Base-by-base conservation (phyloP, 2,329 filamentous ascomycete genomes). In the Colletotrichum acutatum region DNA sequence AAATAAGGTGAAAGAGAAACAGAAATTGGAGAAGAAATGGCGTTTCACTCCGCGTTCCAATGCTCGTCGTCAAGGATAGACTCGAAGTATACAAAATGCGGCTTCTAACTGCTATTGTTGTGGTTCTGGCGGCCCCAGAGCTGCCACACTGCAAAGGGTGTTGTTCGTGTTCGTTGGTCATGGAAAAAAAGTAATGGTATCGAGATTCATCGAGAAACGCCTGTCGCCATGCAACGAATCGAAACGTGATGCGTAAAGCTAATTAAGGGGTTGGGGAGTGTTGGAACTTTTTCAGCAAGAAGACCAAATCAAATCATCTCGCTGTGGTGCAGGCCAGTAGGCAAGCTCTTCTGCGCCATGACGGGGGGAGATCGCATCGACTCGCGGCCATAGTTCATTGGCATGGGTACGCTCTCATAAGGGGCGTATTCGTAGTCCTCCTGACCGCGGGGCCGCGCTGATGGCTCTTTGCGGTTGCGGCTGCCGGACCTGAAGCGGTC, bases 401-500 rank as follows among this genome's bases (percentile, higher is more conserved):
- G 82, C 53, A 82, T 83, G 22, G 80, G 81, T 3, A 84, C 78
- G 75, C 82, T 86, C 77, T 87, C 86, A 72, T 86, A 84, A 24
- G 83, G 84, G 24, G 81, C 81, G 32, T 82, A 80, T 37, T 79
- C 74, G 5, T 79, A 79, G 71, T 76, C 77, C 1, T 77, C 77
- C 2, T 85, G 83, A 66, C 84, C 83, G 0, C 83, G 82, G 0
- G 84, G 84, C 2, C 75, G 66, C 76, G 82, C 84, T 63, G 82
- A 82, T 16, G 80, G 79, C 73, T 85, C 86, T 75, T 88, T 88
- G 56, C 86, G 85, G 63, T 86, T 86, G 19, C 90, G 88, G 79
- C 89, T 91, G 1, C 84, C 89, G 4, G 89, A 91, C 24, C 90
- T 87, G 77, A 91, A 86, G 60, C 89, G 86, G 76, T 91, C 90